Evolutionary conservation across 1,284 basidiomycete genomes (phyloP).

Genomic region (Fomitopsis pinicola): DNA sequence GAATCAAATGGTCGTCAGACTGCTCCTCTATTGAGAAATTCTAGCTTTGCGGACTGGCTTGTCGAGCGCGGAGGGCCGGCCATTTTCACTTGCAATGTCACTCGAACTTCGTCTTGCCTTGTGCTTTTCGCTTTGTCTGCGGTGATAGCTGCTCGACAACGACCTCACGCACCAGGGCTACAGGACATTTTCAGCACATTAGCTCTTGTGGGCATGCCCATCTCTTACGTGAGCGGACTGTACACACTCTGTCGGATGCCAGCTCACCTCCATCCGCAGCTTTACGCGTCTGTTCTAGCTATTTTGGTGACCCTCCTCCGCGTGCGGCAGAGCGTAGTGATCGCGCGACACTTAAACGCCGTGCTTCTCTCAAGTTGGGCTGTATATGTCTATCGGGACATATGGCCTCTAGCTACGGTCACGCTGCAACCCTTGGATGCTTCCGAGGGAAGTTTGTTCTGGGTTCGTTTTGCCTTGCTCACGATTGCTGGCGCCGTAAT

Average conservation of each 20-base stretch:
- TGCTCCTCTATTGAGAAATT: too few species aligned
- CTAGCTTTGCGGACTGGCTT: not conserved
- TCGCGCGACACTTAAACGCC: conserved; percentile 7
- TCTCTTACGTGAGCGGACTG: not conserved
- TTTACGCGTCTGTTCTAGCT: not conserved
- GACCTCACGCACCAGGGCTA: not conserved
- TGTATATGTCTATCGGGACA: conserved; percentile 52
- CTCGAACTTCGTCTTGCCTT: conserved; percentile 23
- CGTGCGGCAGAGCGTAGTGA: not conserved
- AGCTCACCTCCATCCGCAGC: not conserved
- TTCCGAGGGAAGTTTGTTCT: conserved; percentile 24
- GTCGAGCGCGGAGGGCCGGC: conserved; percentile 23
- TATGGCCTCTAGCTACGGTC: conserved; percentile 56
- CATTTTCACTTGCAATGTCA: conserved; percentile 32
- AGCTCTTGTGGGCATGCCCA: too few species aligned
- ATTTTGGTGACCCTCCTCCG: conserved; percentile 4
- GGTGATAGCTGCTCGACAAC: not conserved
- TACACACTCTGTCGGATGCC: not conserved
- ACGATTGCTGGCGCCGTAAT: conserved; percentile 33
- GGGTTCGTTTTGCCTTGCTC: conserved; percentile 32
- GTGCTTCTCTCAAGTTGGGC: conserved; percentile 3
- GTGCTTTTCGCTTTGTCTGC: not conserved
- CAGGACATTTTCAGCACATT: too few species aligned
- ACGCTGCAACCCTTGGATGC: conserved; percentile 34
- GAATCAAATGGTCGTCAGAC: too few species aligned